Base-by-base conservation (phyloP, 495 filamentous ascomycete species). In the Collariella sp. region DNA sequence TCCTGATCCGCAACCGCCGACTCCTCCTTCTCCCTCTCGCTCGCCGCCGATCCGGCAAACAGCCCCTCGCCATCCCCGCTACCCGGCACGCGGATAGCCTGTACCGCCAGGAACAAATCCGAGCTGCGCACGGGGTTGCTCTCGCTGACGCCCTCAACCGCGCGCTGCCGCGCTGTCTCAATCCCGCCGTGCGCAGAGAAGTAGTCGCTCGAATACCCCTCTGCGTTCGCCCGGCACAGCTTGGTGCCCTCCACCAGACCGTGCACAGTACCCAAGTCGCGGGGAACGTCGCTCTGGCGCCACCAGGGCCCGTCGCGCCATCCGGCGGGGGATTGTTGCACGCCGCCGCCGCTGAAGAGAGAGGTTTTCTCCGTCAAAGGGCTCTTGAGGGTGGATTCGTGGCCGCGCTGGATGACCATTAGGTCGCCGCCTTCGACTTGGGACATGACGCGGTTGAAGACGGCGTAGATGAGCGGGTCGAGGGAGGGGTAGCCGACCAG, bases 301-400 rank as follows among this genome's bases (percentile, higher is more conserved):
- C 93, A 98, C 93, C 93, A 98, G 1, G 93, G 93, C 0, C 93
- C 94, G 62, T 95, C 91, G 51, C 80, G 83, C 91, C 91, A 95
- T 46, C 85, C 84, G 50, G 72, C 72, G 1, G 69, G 61, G 42
- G 76, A 73, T 44, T 63, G 67, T 45, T 45, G 35, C 18, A 33
- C 18, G 29, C 16, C 41, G 63, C 9, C 36, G 62, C 84, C 78
- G 38, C 72, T 76, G 54, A 84, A 88, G 48, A 76, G 72, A 20
- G 73, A 68, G 23, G 74, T 4, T 34, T 56, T 51, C 40, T 82
- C 77, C 5, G 79, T 72, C 13, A 80, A 77, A 9, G 83, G 78
- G 49, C 84, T 86, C 24, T 79, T 78, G 10, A 83, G 83, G 5
- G 83, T 80, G 23, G 85, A 89, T 66, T 94, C 88, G 55, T 88